These are phyloP conservation scores for Furcasterigmium furcatum DNA, from an alignment of 2,329 filamentous ascomycete species.

Conservation along the genomic window DNA sequence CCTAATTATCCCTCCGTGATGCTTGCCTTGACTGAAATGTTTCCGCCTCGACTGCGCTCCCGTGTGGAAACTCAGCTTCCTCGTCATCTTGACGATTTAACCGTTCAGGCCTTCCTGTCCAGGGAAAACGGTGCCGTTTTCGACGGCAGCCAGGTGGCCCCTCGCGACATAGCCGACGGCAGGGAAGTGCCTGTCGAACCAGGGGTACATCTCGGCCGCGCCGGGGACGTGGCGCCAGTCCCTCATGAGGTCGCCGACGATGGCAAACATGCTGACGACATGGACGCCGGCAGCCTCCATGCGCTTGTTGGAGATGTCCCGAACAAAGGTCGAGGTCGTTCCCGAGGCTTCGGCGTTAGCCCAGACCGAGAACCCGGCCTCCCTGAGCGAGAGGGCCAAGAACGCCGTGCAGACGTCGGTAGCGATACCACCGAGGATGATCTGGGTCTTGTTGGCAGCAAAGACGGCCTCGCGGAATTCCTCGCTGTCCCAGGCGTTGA, in stretches of 20 bases:
- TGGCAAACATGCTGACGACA: slow-evolving; percentile 43
- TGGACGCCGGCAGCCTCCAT: slow-evolving; percentile 57
- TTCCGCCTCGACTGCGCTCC: no score
- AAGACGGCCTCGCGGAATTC: slow-evolving; percentile 54
- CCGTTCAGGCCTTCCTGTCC: no score
- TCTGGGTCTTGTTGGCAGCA: slow-evolving; percentile 53
- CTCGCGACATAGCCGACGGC: no score
- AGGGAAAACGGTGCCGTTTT: no score
- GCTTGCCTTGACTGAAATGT: no score
- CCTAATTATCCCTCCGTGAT: no score
- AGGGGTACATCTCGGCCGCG: not conserved
- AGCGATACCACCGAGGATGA: slow-evolving; percentile 59
- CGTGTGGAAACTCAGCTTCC: no score
- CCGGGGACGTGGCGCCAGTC: slow-evolving; percentile 22
- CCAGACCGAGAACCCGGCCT: slow-evolving; percentile 59
- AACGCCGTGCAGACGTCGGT: slow-evolving; percentile 61
- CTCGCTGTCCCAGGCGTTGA: slow-evolving; percentile 61
- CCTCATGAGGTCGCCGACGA: slow-evolving; percentile 53
- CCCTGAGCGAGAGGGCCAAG: slow-evolving; percentile 54
- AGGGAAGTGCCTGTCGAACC: not conserved
- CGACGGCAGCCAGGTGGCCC: no score
- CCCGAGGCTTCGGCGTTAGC: slow-evolving; percentile 58
- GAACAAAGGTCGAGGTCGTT: slow-evolving; percentile 47
- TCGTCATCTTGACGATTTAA: no score
- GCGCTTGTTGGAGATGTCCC: slow-evolving; percentile 50